Conservation (phyloP, 208 protist species). For the Naegleria fowleri region DNA sequence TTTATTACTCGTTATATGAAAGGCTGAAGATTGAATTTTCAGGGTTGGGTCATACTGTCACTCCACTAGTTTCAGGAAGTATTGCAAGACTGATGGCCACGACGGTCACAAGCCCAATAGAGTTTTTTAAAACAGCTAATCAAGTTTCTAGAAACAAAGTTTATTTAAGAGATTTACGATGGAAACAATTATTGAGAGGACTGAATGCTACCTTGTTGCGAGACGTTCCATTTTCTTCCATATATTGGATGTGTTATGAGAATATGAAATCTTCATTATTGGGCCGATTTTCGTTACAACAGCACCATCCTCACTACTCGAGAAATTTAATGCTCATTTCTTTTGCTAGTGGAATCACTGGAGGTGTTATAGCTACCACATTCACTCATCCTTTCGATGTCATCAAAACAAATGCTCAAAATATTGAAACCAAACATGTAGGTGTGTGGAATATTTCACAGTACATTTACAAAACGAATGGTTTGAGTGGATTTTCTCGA, state of each 20-base stretch:
- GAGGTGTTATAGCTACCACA: not conserved
- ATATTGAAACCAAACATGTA: not conserved
- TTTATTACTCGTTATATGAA: conserved; percentile 28
- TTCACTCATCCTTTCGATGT: conserved; percentile 23
- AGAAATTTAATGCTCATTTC: not conserved
- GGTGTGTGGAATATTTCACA: not conserved
- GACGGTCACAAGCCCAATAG: not conserved
- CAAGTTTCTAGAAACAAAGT: not conserved
- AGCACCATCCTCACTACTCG: not conserved
- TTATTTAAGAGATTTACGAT: not conserved
- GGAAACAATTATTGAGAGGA: not conserved
- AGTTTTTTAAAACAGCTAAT: not conserved
- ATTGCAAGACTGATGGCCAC: not conserved
- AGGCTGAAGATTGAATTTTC: not conserved
- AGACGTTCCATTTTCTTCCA: conserved; percentile 26
- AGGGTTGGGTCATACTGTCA: too few species aligned
- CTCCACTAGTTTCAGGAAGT: not conserved
- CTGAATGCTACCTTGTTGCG: not conserved
- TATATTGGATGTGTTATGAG: conserved; percentile 26
- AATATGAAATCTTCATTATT: not conserved
- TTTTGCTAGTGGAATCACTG: not conserved
- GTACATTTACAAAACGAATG: not conserved
- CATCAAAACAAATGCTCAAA: conserved; percentile 1
- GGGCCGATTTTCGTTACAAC: not conserved
- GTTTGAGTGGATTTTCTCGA: conserved; percentile 16